A percentile compares a stretch with the other conserved stretches of the same genome.
These are phyloP conservation scores for Mercurialis annua DNA, from an alignment of 345 rosid genomes.

Conservation along the genomic window DNA sequence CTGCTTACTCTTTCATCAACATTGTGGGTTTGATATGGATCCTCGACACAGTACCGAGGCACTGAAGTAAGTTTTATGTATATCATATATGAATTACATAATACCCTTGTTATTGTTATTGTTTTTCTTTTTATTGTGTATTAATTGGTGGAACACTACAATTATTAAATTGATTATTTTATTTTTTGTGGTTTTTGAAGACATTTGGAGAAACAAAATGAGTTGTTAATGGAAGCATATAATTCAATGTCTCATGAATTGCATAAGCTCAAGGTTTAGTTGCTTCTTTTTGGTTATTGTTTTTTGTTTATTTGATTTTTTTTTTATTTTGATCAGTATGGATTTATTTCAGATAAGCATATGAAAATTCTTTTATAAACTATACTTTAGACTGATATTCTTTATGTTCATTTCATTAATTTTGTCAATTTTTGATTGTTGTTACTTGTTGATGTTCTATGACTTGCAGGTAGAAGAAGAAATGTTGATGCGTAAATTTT, in stretches of 20 bases:
- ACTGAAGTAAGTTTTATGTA: conserved; percentile 31
- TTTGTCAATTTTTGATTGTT: neutral
- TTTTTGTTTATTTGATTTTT: neutral
- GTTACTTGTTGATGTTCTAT: neutral
- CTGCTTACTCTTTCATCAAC: too few relatives aligned
- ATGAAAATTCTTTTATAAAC: neutral
- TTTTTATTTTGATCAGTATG: neutral
- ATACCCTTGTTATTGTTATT: neutral
- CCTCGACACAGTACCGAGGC: conserved; percentile 30
- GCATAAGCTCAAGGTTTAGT: conserved; percentile 58
- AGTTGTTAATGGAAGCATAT: conserved; percentile 40
- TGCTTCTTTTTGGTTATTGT: too few relatives aligned
- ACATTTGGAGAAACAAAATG: conserved; percentile 62
- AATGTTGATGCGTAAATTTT: conserved; percentile 75
- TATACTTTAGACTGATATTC: too few relatives aligned
- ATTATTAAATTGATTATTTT: neutral
- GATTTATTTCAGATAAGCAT: neutral
- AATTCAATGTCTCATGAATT: conserved; percentile 45
- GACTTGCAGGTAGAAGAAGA: conserved; percentile 67
- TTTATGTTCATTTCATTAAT: neutral
- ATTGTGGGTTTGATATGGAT: too few relatives aligned
- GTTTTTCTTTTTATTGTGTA: neutral
- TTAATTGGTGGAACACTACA: neutral
- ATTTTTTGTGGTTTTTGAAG: conserved; percentile 18
- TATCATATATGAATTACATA: too few relatives aligned